Conservation (phyloP, 108 stramenopile genomes). For the Cyclotella sp. region DNA sequence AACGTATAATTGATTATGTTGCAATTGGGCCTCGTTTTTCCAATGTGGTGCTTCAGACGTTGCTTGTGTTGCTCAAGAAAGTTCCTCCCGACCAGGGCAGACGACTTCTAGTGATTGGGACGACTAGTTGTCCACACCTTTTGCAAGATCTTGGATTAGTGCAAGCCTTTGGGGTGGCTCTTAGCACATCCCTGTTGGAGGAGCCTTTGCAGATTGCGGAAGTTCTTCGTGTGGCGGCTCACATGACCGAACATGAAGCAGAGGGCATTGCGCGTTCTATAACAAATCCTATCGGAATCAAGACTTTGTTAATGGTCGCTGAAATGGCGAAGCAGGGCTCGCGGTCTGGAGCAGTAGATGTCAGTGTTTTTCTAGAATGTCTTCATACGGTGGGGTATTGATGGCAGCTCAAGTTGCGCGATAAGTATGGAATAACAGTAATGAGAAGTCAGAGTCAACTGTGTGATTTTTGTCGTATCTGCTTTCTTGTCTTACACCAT, state of each 20-base stretch:
- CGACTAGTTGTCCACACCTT: constrained; percentile 87
- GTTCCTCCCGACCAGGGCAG: constrained; percentile 91
- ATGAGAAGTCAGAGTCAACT: background rate
- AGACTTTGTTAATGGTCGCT: constrained; percentile 94
- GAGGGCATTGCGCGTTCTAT: constrained; percentile 88
- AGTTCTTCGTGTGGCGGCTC: constrained; percentile 87
- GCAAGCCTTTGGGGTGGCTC: constrained; percentile 91
- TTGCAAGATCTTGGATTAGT: constrained; percentile 93
- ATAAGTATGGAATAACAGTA: background rate
- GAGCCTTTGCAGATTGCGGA: constrained; percentile 81
- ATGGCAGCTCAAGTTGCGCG: too few relatives aligned
- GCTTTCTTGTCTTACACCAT: too few relatives aligned
- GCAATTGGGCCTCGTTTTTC: constrained; percentile 97
- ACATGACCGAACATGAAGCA: constrained; percentile 80
- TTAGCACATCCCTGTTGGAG: constrained; percentile 86
- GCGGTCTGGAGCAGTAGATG: constrained; percentile 75
- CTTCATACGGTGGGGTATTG: constrained; percentile 95
- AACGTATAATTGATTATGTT: constrained; percentile 98
- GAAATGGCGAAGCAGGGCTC: constrained; percentile 96
- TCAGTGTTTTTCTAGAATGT: constrained; percentile 95
- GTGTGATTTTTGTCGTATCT: too few relatives aligned
- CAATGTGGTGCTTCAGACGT: constrained; percentile 96
- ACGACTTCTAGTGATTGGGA: constrained; percentile 93
- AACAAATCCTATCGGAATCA: constrained; percentile 96
- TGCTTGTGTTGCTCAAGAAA: constrained; percentile 97